phyloP scores from a whole-genome alignment of 768 basidiomycete species.

The Suillus ampliporus region DNA sequence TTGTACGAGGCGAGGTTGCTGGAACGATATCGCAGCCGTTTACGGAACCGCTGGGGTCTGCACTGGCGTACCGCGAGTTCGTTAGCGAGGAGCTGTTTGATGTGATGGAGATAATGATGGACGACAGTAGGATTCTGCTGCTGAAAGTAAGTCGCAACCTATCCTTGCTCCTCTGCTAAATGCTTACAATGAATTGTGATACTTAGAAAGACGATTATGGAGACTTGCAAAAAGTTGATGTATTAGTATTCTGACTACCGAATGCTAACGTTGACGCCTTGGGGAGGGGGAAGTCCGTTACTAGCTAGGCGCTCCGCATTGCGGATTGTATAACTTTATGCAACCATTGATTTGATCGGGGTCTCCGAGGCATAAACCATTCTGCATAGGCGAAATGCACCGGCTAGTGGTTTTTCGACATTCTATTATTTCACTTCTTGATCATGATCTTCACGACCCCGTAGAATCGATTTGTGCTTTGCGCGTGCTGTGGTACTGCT shows the following conservation, averaged over 20 bases:
- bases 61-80: constrained; percentile 56
- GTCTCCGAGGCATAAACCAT: too few species aligned
- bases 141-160: constrained; percentile 43
- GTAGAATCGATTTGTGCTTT: too few species aligned
- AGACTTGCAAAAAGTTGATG: constrained; percentile 47
- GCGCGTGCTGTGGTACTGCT: too few species aligned
- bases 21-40: constrained; percentile 48
- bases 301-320: not conserved
- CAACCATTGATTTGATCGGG: too few species aligned
- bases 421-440: too few species aligned
- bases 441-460: too few species aligned
- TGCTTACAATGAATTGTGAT: constrained; percentile 8
- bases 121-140: constrained; percentile 54
- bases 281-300: not conserved
- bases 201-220: constrained; percentile 47
- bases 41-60: constrained; percentile 50
- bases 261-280: not conserved
- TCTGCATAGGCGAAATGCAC: too few species aligned
- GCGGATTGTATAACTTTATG: too few species aligned
- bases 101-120: constrained; percentile 64
- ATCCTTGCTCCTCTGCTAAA: not conserved
- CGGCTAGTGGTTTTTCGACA: too few species aligned
- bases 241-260: constrained; percentile 36
- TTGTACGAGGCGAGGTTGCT: constrained; percentile 18
- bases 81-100: constrained; percentile 53